phyloP scores from a whole-genome alignment of 2,329 filamentous ascomycete species.

The Cryphonectria carpinicola region DNA sequence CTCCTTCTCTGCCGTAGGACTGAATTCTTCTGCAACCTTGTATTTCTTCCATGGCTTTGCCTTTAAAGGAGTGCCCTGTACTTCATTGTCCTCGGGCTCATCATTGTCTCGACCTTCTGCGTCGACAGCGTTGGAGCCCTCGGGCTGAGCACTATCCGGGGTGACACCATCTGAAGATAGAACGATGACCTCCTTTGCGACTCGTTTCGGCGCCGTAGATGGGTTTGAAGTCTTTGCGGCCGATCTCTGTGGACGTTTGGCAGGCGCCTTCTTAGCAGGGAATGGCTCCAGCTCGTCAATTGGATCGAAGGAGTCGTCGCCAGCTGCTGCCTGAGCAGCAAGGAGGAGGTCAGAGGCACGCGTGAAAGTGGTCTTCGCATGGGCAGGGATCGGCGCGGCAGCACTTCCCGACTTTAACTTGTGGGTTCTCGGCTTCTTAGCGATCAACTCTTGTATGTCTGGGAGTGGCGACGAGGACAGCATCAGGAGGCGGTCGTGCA shows the following conservation, averaged over 20 bases:
- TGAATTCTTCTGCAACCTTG: constrained; percentile 26
- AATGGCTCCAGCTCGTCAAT: constrained; percentile 21
- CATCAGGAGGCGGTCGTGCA: constrained; percentile 36
- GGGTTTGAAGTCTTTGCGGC: constrained; percentile 9
- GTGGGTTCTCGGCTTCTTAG: constrained; percentile 40
- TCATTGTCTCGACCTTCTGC: constrained; percentile 22
- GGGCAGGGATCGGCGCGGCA: constrained; percentile 42
- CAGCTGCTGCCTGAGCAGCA: constrained; percentile 35
- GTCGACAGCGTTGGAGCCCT: constrained; percentile 4
- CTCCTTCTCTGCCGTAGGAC: neutral
- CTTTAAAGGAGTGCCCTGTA: constrained; percentile 27
- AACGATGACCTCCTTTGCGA: constrained; percentile 26
- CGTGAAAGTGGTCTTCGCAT: constrained; percentile 45
- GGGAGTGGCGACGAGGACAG: constrained; percentile 61
- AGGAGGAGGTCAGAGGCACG: constrained; percentile 46
- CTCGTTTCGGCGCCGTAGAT: constrained; percentile 17
- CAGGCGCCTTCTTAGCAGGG: neutral
- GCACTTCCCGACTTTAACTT: constrained; percentile 43
- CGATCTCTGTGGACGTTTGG: constrained; percentile 4
- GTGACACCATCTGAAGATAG: constrained; percentile 26
- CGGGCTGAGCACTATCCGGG: constrained; percentile 13
- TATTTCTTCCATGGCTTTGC: constrained; percentile 45
- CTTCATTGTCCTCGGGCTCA: constrained; percentile 15
- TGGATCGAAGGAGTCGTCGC: constrained; percentile 12
- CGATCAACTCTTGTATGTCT: constrained; percentile 53